Conservation (phyloP, 192 early-diverging fungal genomes). For the Podila minutissima region DNA sequence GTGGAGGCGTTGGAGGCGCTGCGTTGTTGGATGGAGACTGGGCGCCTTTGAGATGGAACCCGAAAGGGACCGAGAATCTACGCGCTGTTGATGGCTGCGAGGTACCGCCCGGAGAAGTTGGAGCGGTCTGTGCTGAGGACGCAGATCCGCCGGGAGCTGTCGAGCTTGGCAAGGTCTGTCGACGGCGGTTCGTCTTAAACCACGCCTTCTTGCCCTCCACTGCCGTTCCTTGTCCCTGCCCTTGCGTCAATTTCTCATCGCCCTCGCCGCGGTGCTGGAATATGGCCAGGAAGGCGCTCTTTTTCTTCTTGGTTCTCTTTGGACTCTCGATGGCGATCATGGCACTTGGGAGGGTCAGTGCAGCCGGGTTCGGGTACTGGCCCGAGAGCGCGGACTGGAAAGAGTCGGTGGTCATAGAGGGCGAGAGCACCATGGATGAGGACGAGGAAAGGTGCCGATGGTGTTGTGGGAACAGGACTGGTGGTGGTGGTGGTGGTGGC, state of each 20-base stretch:
- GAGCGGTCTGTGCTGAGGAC: not conserved
- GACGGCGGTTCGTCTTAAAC: not conserved
- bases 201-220: not conserved
- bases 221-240: not conserved
- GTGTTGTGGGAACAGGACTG: not conserved
- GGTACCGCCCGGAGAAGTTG: not conserved
- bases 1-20: not conserved
- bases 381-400: not conserved
- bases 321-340: not conserved
- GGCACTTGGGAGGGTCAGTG: slow-evolving; percentile 5
- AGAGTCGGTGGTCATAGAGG: not conserved
- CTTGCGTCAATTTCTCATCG: not conserved
- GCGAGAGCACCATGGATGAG: too few relatives aligned
- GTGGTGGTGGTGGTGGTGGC: not conserved
- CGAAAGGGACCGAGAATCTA: not conserved
- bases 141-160: not conserved
- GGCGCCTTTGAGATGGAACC: not conserved
- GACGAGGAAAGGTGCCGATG: too few relatives aligned
- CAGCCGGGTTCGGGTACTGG: not conserved
- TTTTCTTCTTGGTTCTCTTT: slow-evolving; percentile 4
- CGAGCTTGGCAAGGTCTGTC: not conserved
- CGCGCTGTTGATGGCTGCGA: not conserved
- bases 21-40: not conserved
- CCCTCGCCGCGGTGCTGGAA: not conserved
- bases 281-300: slow-evolving; percentile 21